Evolutionary conservation across 306 rosid species (phyloP), one percentile per base, ranked within the genome.

Genomic region (Prunus mongolica): DNA sequence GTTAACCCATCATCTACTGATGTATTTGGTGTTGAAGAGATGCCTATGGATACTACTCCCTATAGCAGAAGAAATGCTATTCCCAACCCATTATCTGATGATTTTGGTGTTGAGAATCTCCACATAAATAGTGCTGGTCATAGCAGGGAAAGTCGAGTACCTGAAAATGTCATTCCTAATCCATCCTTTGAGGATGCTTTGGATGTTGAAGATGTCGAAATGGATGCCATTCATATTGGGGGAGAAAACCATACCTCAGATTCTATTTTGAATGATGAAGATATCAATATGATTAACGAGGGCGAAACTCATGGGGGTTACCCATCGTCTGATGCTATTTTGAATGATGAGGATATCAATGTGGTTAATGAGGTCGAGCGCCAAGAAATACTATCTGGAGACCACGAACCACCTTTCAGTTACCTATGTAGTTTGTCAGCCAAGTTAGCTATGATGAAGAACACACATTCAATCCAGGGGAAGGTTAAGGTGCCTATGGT

Each of bases 361-460:
- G 76, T 79, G 86, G 83, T 74, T 74, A 87, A 86, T 71, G 62
- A 80, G 76, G 45, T 68, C 65, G 83, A 79, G 38, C 85, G 73
- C 79, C 90, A 90, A 3, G 66, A 80, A 60, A 70, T 88, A 68
- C 79, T 79, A 41, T 78, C 89, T 56, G 86, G 85, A 75, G 89
- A 84, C 54, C 85, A 22, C 63, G 97, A 89, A 75, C 65, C 76
- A 80, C 97, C 98, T 75, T 95, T 89, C 77, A 89, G 92, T 30
- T 95, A 95, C 86, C 70, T 95, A 61, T 87, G 92, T 81, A 89
- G 89, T 92, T 86, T 95, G 89, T 95, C 92, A 15, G 86, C 92
- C 83, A 95, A 89, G 88, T 89, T 89, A 93, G 84, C 78, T 52
- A 81, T 78, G 80, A 89, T 81, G 84, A 89, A 79, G 70, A 81